Base-by-base conservation (phyloP, 495 filamentous ascomycete species). In the Xylaria longipes region DNA sequence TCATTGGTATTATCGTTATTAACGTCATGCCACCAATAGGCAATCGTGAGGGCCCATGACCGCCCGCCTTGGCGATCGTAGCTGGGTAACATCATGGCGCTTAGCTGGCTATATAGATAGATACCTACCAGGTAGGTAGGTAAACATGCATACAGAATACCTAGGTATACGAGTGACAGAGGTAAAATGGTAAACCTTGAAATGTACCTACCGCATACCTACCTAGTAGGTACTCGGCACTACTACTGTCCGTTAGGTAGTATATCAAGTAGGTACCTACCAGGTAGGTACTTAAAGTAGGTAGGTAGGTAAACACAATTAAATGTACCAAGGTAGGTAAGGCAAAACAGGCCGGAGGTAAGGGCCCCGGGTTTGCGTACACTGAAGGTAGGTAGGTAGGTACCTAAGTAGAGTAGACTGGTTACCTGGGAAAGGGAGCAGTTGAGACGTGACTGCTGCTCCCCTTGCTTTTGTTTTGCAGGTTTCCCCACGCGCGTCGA, bases 401-500 rank as follows among this genome's bases (percentile, higher is more conserved):
- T n/a, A n/a, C n/a, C n/a, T n/a, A n/a, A n/a, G n/a, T n/a, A n/a
- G n/a, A n/a, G n/a, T n/a, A n/a, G n/a, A n/a, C n/a, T 39, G 41
- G 41, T 43, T 54, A 54, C 22, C 11, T 27, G 5, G 14, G 50
- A n/a, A 54, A 54, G 22, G 50, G 50, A 54, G 50, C 9, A 14
- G 5, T 29, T 14, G 46, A 25, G 46, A 54, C 50, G 50, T 54
- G 50, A 54, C 25, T 25, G 12, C 45, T 12, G 11, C 14, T 43
- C 14, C 41, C 29, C 20, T 35, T 57, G 52, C 33, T 57, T 57
- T 58, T 58, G 54, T 52, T 58, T 58, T 58, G 54, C 17, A 15
- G 43, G n/a, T n/a, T 22, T 41, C 62, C 43, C 62, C 62, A 65
- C 62, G 62, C 62, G 62, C 50, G 22, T 63, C 4, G 60, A 43